These are phyloP conservation scores for Rhynchosporium graminicola DNA, from an alignment of 2,329 filamentous ascomycete species.

Conservation along the genomic window DNA sequence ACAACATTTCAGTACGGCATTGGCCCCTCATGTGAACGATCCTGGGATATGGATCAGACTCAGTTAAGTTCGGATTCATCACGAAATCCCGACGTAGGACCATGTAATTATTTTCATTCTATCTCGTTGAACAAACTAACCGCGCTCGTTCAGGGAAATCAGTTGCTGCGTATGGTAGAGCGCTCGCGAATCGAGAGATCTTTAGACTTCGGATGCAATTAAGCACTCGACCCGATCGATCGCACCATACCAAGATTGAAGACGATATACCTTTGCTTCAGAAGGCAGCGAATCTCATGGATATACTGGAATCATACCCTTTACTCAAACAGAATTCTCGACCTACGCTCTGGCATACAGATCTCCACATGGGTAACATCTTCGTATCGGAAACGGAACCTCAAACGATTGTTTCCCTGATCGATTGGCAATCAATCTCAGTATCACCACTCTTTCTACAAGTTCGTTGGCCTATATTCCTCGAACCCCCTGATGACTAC, in stretches of 20 bases:
- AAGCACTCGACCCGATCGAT: slow-evolving; percentile 2
- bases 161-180: slow-evolving; percentile 4
- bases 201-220: slow-evolving; percentile 1
- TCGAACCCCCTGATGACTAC: slow-evolving; percentile 11
- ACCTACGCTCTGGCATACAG: slow-evolving; percentile 6
- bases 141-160: neutral
- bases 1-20: neutral
- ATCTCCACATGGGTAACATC: slow-evolving; percentile 9
- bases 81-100: neutral
- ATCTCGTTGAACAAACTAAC: neutral
- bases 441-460: slow-evolving; percentile 11
- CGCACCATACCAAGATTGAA: slow-evolving; percentile 1
- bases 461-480: slow-evolving; percentile 12
- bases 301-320: neutral
- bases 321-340: slow-evolving; percentile 1
- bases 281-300: slow-evolving; percentile 3
- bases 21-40: slow-evolving; percentile 5
- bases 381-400: slow-evolving; percentile 8
- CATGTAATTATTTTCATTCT: neutral
- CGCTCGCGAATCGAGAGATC: slow-evolving; percentile 3
- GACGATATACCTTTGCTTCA: neutral
- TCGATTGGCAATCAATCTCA: slow-evolving; percentile 14
- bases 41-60: slow-evolving; percentile 3
- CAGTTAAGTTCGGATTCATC: neutral
- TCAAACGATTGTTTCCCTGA: slow-evolving; percentile 5